phyloP scores from a whole-genome alignment of 352 stramenopile species.

The Phytophthora foliorum region DNA sequence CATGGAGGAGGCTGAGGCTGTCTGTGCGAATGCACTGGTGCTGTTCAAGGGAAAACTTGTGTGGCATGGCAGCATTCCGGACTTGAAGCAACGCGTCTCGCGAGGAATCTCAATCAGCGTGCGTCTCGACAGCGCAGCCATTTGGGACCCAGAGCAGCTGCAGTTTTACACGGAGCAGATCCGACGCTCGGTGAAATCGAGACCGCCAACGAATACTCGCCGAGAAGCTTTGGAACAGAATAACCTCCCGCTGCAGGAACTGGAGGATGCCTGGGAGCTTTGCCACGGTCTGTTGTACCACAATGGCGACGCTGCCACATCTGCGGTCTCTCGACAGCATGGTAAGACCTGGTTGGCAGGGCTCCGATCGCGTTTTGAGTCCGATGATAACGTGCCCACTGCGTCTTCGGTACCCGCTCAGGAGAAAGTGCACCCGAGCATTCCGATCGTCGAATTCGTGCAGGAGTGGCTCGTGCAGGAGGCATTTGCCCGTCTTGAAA shows the following conservation, averaged over 20 bases:
- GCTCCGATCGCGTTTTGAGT: conserved; percentile 52
- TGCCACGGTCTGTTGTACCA: conserved; percentile 51
- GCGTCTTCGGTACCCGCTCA: neutral
- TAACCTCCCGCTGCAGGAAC: conserved; percentile 43
- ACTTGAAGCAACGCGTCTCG: conserved; percentile 79
- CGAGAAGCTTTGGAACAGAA: conserved; percentile 28
- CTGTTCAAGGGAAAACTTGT: conserved; percentile 78
- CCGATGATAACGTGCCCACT: conserved; percentile 28
- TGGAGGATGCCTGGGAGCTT: conserved; percentile 64
- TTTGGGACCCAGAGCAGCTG: conserved; percentile 57
- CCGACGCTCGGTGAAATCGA: conserved; percentile 35
- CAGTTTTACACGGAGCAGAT: conserved; percentile 59
- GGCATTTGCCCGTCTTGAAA: conserved; percentile 67
- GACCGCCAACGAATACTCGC: conserved; percentile 10
- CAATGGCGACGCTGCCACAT: conserved; percentile 22
- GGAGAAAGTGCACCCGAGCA: conserved; percentile 2
- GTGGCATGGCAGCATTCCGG: conserved; percentile 81
- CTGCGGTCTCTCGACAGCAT: conserved; percentile 25
- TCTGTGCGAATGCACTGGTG: conserved; percentile 85
- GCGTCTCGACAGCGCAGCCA: conserved; percentile 51
- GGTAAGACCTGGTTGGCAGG: conserved; percentile 57
- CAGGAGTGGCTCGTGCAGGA: conserved; percentile 84
- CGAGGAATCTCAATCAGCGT: conserved; percentile 79
- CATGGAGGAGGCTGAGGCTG: conserved; percentile 87
- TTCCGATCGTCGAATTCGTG: conserved; percentile 73